A percentile compares a stretch with the other conserved stretches of the same genome.
Conservation (phyloP, 2,329 filamentous ascomycete genomes). For the Sarocladium strictum region DNA sequence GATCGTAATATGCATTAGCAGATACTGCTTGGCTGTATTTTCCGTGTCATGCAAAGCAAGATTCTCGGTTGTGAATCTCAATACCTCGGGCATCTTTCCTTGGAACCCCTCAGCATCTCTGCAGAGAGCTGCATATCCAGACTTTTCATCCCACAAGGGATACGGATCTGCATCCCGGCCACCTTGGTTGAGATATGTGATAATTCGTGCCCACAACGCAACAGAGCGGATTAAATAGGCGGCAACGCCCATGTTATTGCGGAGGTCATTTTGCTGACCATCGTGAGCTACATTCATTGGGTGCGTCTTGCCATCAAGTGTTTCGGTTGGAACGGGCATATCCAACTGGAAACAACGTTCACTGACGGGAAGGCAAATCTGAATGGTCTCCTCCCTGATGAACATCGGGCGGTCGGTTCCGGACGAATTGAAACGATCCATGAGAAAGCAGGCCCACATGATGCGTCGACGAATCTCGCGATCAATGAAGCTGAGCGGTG, state of each 20-base stretch:
- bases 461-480: slow-evolving; percentile 86
- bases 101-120: slow-evolving; percentile 67
- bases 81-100: slow-evolving; percentile 58
- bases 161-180: slow-evolving; percentile 72
- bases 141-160: slow-evolving; percentile 78
- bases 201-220: slow-evolving; percentile 82
- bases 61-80: slow-evolving; percentile 78
- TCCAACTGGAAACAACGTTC: slow-evolving; percentile 88
- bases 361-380: slow-evolving; percentile 84
- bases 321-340: slow-evolving; percentile 82
- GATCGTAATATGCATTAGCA: slow-evolving; percentile 85
- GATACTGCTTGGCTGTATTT: slow-evolving; percentile 81
- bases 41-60: slow-evolving; percentile 79
- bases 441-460: slow-evolving; percentile 97
- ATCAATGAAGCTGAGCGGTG: slow-evolving; percentile 79
- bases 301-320: slow-evolving; percentile 64
- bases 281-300: slow-evolving; percentile 56
- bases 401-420: slow-evolving; percentile 90
- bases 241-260: slow-evolving; percentile 87
- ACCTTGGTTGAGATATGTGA: slow-evolving; percentile 85
- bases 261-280: slow-evolving; percentile 54
- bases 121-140: slow-evolving; percentile 65
- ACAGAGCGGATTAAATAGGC: slow-evolving; percentile 85
- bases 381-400: slow-evolving; percentile 80
- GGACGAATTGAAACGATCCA: slow-evolving; percentile 97